Evolutionary conservation across 805 yeast species (phyloP), one percentile per base, ranked within the genome.

Genomic region (Spathaspora girioi): DNA sequence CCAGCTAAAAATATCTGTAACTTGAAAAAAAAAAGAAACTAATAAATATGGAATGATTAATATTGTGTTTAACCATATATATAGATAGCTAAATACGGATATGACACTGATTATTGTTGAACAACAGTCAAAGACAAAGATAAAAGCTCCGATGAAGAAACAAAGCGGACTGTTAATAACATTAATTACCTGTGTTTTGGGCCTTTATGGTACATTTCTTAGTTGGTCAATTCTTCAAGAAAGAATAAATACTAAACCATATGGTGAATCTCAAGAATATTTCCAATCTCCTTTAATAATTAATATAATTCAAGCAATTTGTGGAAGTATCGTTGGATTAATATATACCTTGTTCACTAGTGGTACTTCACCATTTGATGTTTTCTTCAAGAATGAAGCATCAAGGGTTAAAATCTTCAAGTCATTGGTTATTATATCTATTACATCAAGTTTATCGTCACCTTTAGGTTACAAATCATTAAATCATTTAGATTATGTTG

Each of bases 181-280:
- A 19, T 61, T 74, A 4, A 55, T 64, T 1, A 49, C 66, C 17
- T 72, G 74, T 53, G 73, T 74, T 5, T 49, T 61, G 10, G 97
- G 97, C 0, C 88, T 94, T 38, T 94, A 94, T 62, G 82, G 81
- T 1, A 86, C 97, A 46, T 94, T 94, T 60, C 70, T 94, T 26
- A 78, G 93, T 1, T 94, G 99, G 99, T 91, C 96, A 0, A 79
- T 89, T 38, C 79, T 94, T 11, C 98, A 94, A 63, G 99, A 94
- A 66, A 83, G 93, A 45, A 82, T 94, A 56, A 79, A 91, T 12
- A 82, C 91, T 1, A 84, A 84, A 45, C 80, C 87, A 11, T 90
- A 91, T 68, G 89, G 88, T 1, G 65, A 55, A 5, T 55, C 56
- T 14, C 61, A 65, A 2, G 77, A 73, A 27, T 75, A 72, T 48